Evolutionary conservation across 176 grass and related monocot species (phyloP).

Genomic region (Elaeis guineensis): DNA sequence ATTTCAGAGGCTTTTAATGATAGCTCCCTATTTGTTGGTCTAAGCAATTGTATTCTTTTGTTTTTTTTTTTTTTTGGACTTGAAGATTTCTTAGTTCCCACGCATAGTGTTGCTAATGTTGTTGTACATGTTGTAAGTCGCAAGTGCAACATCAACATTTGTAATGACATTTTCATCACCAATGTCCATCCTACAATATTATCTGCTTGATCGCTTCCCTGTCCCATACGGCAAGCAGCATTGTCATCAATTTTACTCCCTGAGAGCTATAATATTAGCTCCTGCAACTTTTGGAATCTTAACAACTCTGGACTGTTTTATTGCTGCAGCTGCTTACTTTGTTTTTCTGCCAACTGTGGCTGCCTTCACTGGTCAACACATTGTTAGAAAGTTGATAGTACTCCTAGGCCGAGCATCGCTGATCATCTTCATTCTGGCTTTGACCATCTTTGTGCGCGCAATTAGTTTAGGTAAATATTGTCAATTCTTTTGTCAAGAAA

Average conservation of each 20-base stretch:
- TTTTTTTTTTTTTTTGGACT: too few species aligned
- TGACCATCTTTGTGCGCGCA: constrained; percentile 24
- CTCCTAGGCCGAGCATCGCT: constrained; percentile 20
- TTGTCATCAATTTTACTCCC: background rate
- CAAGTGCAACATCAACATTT: constrained; percentile 24
- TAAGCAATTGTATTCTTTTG: too few species aligned
- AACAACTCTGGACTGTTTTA: background rate
- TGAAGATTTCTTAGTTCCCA: too few species aligned
- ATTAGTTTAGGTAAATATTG: constrained; percentile 18
- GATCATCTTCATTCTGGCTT: constrained; percentile 22
- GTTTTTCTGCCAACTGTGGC: constrained; percentile 15
- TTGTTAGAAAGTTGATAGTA: constrained; percentile 11
- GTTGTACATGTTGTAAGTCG: background rate
- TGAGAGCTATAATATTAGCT: background rate
- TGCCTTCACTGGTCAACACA: constrained; percentile 12
- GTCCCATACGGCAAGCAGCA: constrained; percentile 18
- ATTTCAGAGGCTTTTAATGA: too few species aligned
- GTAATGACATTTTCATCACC: constrained; percentile 18
- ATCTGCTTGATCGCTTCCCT: constrained; percentile 19
- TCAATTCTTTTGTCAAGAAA: background rate
- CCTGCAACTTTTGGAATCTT: background rate
- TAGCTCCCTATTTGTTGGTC: too few species aligned
- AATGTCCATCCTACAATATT: constrained; percentile 22
- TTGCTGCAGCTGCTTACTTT: constrained; percentile 18
- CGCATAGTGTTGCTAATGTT: too few species aligned